Evolutionary conservation across 2,329 filamentous ascomycete genomes (phyloP).

Genomic region (Trichoderma sp.): DNA sequence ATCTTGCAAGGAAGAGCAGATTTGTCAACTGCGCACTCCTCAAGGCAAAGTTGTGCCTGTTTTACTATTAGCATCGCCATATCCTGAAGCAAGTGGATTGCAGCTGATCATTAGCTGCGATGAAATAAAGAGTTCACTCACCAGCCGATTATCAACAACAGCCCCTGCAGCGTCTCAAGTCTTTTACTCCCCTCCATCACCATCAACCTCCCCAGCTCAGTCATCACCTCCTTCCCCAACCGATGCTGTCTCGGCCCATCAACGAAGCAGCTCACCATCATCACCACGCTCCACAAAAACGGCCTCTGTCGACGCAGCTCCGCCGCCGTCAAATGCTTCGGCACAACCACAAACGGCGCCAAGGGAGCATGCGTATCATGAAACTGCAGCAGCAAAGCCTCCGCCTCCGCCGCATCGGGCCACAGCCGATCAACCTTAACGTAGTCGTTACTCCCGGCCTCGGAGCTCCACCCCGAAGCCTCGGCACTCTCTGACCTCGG

Average conservation of each 20-base stretch:
- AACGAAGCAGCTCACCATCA: slow-evolving; percentile 43
- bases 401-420: slow-evolving; percentile 43
- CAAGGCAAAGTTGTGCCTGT: slow-evolving; percentile 47
- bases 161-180: slow-evolving; percentile 47
- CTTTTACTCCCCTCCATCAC: slow-evolving; percentile 42
- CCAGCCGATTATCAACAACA: slow-evolving; percentile 48
- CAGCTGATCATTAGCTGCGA: neutral
- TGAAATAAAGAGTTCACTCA: slow-evolving; percentile 27
- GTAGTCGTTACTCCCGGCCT: slow-evolving; percentile 1
- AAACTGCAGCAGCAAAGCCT: slow-evolving; percentile 39
- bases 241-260: slow-evolving; percentile 44
- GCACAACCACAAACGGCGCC: slow-evolving; percentile 47
- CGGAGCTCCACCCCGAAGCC: slow-evolving; percentile 15
- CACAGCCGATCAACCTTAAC: slow-evolving; percentile 33
- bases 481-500: slow-evolving; percentile 25
- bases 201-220: slow-evolving; percentile 41
- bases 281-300: slow-evolving; percentile 49
- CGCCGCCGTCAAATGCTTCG: slow-evolving; percentile 34
- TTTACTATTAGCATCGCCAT: neutral
- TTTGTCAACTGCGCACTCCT: slow-evolving; percentile 51
- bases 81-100: neutral
- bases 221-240: slow-evolving; percentile 44
- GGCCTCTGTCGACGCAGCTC: slow-evolving; percentile 40
- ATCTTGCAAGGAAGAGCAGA: slow-evolving; percentile 46
- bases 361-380: slow-evolving; percentile 34